phyloP scores from a whole-genome alignment of 2,329 filamentous ascomycete genomes.

The Calonectria hawksworthii region DNA sequence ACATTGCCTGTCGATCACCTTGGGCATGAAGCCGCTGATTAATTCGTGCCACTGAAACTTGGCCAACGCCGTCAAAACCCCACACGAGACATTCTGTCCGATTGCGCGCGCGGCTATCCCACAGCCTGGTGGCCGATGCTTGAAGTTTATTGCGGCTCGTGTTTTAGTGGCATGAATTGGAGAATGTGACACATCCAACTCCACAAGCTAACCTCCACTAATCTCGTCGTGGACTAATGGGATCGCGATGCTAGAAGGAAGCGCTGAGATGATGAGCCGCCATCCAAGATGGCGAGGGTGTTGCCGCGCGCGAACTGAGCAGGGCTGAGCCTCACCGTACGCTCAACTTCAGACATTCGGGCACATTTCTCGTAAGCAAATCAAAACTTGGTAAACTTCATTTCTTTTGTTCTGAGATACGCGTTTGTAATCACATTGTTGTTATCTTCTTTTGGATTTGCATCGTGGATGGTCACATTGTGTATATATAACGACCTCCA shows the following conservation, averaged over 20 bases:
- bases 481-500: not conserved
- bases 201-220: not conserved
- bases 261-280: not conserved
- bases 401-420: not conserved
- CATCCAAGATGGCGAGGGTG: too few species aligned
- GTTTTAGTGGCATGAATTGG: not conserved
- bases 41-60: not conserved
- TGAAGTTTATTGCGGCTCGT: not conserved
- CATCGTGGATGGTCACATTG: not conserved
- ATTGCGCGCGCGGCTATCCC: not conserved
- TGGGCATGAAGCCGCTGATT: not conserved
- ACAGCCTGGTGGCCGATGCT: not conserved
- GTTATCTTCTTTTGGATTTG: too few species aligned
- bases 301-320: too few species aligned
- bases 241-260: not conserved
- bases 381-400: too few species aligned
- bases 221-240: not conserved
- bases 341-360: not conserved
- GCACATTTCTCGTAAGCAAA: not conserved
- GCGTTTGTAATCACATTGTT: not conserved
- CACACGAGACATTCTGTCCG: not conserved
- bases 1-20: not conserved
- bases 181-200: not conserved
- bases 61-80: too few species aligned
- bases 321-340: not conserved